phyloP scores from a whole-genome alignment of 148 eudicot genomes.

The Dysphania ambrosioides region DNA sequence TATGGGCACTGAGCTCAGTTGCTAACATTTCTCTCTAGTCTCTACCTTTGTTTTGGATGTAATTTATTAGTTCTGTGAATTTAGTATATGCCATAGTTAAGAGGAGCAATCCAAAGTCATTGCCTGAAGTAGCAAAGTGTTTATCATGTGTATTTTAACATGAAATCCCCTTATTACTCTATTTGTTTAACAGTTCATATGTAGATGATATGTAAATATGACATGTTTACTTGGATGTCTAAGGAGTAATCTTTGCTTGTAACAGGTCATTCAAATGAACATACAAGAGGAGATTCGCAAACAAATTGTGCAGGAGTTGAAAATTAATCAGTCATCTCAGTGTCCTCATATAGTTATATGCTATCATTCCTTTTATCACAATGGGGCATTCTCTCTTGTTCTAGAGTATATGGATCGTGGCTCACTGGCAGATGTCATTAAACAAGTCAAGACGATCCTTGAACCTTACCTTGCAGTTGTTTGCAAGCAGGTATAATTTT shows the following conservation, averaged over 20 bases:
- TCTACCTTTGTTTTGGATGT: background rate
- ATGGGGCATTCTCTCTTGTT: slow-evolving; percentile 87
- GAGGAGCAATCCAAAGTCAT: background rate
- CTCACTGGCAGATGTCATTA: slow-evolving; percentile 75
- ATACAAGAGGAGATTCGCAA: slow-evolving; percentile 94
- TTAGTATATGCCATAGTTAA: background rate
- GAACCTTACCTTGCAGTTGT: slow-evolving; percentile 97
- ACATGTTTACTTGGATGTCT: background rate
- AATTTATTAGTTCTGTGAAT: background rate
- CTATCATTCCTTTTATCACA: slow-evolving; percentile 91
- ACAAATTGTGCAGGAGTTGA: slow-evolving; percentile 96
- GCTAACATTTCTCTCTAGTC: background rate
- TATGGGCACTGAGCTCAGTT: background rate
- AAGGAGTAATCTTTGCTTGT: slow-evolving; percentile 19
- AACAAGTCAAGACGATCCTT: slow-evolving; percentile 89
- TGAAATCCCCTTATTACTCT: background rate
- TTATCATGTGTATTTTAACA: background rate
- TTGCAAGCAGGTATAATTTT: slow-evolving; percentile 71
- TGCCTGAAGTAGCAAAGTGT: background rate
- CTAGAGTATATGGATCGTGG: slow-evolving; percentile 98
- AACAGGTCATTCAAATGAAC: slow-evolving; percentile 94
- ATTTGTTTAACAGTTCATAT: background rate
- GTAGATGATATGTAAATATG: background rate
- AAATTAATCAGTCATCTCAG: slow-evolving; percentile 91
- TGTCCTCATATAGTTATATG: slow-evolving; percentile 85